A percentile compares a stretch with the other conserved stretches of the same genome.
Conservation (phyloP, 192 early-diverging fungal genomes). For the Backusella tuberculispora region DNA sequence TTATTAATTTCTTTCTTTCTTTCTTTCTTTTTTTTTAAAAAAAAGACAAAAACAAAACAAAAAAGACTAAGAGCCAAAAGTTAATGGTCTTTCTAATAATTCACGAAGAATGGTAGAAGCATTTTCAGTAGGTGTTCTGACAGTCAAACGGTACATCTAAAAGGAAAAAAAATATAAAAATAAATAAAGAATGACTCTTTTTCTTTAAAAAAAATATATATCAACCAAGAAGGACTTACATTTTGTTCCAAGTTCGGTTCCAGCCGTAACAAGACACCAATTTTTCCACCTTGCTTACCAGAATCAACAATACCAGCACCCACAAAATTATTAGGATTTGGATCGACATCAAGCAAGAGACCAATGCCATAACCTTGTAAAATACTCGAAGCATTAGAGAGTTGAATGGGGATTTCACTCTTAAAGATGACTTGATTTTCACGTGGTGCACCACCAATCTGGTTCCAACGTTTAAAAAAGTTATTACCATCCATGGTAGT, state of each 20-base stretch:
- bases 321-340: conserved; percentile 88
- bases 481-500: conserved; percentile 67
- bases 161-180: neutral
- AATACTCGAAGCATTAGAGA: conserved; percentile 56
- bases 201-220: neutral
- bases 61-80: conserved; percentile 15
- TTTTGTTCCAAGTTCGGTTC: conserved; percentile 86
- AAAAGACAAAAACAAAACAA: neutral
- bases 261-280: conserved; percentile 89
- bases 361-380: conserved; percentile 75
- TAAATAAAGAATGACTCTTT: neutral
- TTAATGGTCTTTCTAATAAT: conserved; percentile 45
- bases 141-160: conserved; percentile 87
- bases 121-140: conserved; percentile 84
- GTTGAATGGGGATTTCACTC: conserved; percentile 47
- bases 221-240: conserved; percentile 60
- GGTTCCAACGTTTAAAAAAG: conserved; percentile 94
- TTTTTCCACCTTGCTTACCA: conserved; percentile 68
- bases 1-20: neutral
- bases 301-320: conserved; percentile 87
- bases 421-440: conserved; percentile 81
- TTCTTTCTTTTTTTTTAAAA: neutral
- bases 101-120: conserved; percentile 63
- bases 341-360: conserved; percentile 82
- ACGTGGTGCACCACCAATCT: conserved; percentile 87